Evolutionary conservation across 805 yeast species (phyloP).

Genomic region (Kregervanrija pseudodelftensis): DNA sequence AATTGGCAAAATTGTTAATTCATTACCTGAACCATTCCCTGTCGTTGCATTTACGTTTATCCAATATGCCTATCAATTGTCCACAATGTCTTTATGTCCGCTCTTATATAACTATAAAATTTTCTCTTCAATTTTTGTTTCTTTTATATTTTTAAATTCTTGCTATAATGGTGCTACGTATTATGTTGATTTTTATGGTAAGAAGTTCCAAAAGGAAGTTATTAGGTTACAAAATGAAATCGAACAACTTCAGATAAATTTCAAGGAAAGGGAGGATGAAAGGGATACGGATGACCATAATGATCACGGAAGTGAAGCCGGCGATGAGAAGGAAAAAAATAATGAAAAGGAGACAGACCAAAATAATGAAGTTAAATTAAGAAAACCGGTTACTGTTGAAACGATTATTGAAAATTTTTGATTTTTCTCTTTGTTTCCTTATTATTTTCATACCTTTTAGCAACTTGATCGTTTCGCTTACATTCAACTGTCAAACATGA

Average conservation of each 20-base stretch:
- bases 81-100: conserved; percentile 85
- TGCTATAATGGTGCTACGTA: conserved; percentile 93
- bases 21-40: conserved; percentile 81
- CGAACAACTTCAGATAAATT: conserved; percentile 44
- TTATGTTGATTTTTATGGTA: conserved; percentile 87
- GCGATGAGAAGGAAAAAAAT: not conserved
- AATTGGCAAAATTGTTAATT: conserved; percentile 72
- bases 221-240: conserved; percentile 63
- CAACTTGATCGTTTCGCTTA: no score
- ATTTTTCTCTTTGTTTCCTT: no score
- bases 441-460: no score
- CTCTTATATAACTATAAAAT: conserved; percentile 70
- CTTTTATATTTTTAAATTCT: conserved; percentile 70
- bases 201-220: conserved; percentile 82
- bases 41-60: conserved; percentile 77
- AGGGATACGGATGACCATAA: no score
- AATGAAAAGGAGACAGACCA: not conserved
- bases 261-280: conserved; percentile 2
- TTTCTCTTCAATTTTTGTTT: conserved; percentile 61
- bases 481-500: no score
- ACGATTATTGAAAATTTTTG: not conserved
- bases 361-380: not conserved
- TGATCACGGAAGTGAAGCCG: no score
- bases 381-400: not conserved
- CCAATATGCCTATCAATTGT: conserved; percentile 80